Evolutionary conservation across 2,329 filamentous ascomycete genomes (phyloP), one percentile per base, ranked within the genome.

Genomic region (Exophiala sideris): DNA sequence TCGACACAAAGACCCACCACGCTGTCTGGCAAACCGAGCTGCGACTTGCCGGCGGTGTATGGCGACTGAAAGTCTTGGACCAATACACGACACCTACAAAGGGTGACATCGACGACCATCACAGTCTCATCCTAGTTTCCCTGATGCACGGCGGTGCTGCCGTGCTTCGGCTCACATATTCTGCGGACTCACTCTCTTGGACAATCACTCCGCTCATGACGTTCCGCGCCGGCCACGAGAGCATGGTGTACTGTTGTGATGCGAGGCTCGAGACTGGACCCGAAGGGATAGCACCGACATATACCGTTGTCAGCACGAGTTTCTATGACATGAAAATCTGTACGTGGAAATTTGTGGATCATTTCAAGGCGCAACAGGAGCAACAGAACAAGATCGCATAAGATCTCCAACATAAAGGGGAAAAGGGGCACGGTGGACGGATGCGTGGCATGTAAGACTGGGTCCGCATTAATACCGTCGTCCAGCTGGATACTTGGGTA

Each of bases 171-270:
- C 64, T 85, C 3, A 66, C 56, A 35, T 49, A 52, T 36, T 24
- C 52, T 3, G 33, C 46, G n/a, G 18, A 49, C 65, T 5, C 72
- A 24, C 66, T 68, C 1, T 64, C 71, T 1, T 67, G 70, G 58
- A 56, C 72, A 52, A 85, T 94, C 53, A 74, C 79, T 40, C 76
- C 92, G 1, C 62, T 91, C 44, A 85, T 80, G 0, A 80, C 79
- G 48, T 95, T 95, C 65, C 87, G 89, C 62, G 88, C 92, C 67
- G 56, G 58, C 12, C 91, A 96, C 68, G 78, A 88, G 72, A 96
- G 90, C 68, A 96, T 96, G 90, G 96, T 95, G 65, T 97, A 97
- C 87, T 63, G 91, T 91, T 70, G 81, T 84, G 54, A 77, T 81
- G 60, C 78, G 78, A 1, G 65, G 35, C 51, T 52, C 11, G 62